phyloP scores from a whole-genome alignment of 345 rosid genomes.

The Arabis alpina region DNA sequence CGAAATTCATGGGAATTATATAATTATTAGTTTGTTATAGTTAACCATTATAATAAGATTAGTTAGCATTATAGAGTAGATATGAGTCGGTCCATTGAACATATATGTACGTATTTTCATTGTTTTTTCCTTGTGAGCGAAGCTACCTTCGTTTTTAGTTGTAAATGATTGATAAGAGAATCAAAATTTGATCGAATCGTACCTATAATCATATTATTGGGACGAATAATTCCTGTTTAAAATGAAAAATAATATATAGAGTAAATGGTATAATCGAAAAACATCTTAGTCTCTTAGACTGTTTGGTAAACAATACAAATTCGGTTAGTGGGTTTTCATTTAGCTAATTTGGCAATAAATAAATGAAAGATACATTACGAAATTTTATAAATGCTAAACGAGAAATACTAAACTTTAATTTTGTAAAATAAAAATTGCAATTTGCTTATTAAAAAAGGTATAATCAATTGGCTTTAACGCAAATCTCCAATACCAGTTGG shows the following conservation, averaged over 20 bases:
- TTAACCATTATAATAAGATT: slow-evolving; percentile 2
- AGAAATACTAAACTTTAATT: background rate
- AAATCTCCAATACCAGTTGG: background rate
- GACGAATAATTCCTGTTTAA: background rate
- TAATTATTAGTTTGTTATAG: background rate
- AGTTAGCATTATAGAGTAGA: slow-evolving; percentile 1
- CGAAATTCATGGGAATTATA: slow-evolving; percentile 10
- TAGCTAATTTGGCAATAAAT: background rate
- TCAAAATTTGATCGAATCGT: slow-evolving; percentile 8
- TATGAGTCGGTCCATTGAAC: slow-evolving; percentile 28
- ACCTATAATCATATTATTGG: background rate
- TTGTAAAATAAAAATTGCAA: background rate
- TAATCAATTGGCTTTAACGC: background rate
- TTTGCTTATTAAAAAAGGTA: background rate
- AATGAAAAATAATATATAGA: background rate
- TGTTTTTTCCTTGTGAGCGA: slow-evolving; percentile 11
- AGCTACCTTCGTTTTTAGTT: slow-evolving; percentile 21
- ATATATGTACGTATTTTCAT: background rate
- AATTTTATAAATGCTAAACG: background rate
- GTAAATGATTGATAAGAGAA: slow-evolving; percentile 5
- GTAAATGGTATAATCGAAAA: background rate
- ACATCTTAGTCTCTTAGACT: background rate
- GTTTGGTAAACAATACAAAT: background rate
- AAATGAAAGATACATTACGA: background rate
- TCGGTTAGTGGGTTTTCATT: background rate